Conservation (phyloP, 2,329 filamentous ascomycete genomes). For the Neonectria sp. region DNA sequence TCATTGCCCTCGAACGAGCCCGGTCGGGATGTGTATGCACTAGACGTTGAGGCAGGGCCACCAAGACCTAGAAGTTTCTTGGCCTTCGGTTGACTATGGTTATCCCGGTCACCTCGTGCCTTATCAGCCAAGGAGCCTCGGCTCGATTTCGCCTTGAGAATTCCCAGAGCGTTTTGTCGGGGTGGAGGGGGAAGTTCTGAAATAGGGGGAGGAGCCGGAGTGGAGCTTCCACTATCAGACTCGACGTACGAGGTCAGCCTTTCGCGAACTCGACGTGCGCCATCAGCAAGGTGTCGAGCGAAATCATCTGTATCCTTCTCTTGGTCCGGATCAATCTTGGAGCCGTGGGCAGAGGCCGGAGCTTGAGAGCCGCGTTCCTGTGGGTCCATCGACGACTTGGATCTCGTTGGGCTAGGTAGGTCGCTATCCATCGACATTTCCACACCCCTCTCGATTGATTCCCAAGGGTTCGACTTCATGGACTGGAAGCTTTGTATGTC, state of each 20-base stretch:
- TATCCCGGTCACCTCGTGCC: constrained; percentile 58
- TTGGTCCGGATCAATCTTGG: constrained; percentile 55
- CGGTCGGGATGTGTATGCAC: constrained; percentile 58
- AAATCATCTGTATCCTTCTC: constrained; percentile 76
- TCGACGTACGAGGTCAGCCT: constrained; percentile 79
- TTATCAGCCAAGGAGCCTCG: constrained; percentile 73
- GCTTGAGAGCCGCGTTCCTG: constrained; percentile 9
- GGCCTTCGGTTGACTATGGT: constrained; percentile 64
- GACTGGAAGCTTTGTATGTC: constrained; percentile 41
- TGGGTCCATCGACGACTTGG: constrained; percentile 39
- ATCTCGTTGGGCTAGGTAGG: constrained; percentile 40
- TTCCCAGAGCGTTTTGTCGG: constrained; percentile 72
- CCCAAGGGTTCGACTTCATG: constrained; percentile 62
- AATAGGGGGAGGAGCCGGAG: constrained; percentile 43
- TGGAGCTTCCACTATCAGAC: constrained; percentile 64
- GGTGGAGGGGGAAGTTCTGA: constrained; percentile 59
- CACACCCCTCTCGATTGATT: constrained; percentile 51
- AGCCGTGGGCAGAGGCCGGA: constrained; percentile 27
- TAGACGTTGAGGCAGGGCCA: constrained; percentile 59
- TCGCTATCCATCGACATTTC: constrained; percentile 46
- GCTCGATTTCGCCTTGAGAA: constrained; percentile 78
- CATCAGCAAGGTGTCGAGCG: constrained; percentile 78
- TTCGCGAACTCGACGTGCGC: constrained; percentile 80
- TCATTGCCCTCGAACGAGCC: constrained; percentile 42
- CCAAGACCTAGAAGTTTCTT: constrained; percentile 75